Conservation (phyloP, 2,329 filamentous ascomycete genomes). For the Chrysoporthe deuterocubensis region DNA sequence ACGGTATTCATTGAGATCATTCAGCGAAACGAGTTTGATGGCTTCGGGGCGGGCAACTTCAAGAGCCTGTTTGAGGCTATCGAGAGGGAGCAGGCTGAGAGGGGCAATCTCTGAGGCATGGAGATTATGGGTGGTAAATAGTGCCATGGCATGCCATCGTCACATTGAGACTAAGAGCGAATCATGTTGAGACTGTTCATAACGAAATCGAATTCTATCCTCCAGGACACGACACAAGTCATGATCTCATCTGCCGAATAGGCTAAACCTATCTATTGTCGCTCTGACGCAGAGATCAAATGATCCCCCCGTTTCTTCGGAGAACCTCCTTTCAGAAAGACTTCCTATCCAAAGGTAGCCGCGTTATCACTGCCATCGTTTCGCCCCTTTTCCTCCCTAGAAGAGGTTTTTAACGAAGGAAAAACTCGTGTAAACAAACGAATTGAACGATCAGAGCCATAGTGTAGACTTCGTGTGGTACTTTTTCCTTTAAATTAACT, state of each 20-base stretch:
- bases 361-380: not conserved
- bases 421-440: not conserved
- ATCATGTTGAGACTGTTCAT: not conserved
- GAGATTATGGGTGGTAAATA: not conserved
- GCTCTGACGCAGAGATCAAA: not conserved
- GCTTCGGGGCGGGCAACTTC: conserved; percentile 95
- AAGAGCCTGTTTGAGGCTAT: conserved; percentile 95
- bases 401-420: not conserved
- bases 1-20: conserved; percentile 98
- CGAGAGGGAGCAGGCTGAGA: conserved; percentile 85
- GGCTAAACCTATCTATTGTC: not conserved
- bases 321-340: not conserved
- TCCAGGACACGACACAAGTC: not conserved
- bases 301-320: not conserved
- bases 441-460: not conserved
- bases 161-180: not conserved
- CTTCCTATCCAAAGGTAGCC: too few relatives aligned
- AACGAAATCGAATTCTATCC: conserved; percentile 26
- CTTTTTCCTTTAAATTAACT: not conserved
- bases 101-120: conserved; percentile 72
- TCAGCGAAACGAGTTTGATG: conserved; percentile 85
- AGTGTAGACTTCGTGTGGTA: not conserved
- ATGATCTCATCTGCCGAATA: not conserved
- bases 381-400: not conserved
- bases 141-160: not conserved